These are phyloP conservation scores for Dothistroma septosporum DNA, from an alignment of 2,329 filamentous ascomycete species.

Conservation along the genomic window DNA sequence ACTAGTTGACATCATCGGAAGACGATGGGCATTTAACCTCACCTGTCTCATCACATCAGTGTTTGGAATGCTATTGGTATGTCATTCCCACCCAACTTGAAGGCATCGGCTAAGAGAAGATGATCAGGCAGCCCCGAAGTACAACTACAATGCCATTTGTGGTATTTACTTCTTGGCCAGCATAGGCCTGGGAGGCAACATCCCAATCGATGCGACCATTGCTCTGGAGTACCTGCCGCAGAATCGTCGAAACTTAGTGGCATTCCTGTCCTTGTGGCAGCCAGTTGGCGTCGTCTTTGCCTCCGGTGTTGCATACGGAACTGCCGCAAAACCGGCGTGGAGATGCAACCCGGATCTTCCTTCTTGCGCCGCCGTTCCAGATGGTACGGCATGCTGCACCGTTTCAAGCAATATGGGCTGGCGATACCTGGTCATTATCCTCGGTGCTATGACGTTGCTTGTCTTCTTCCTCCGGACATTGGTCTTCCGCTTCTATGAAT, in stretches of 20 bases:
- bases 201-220: conserved; percentile 55
- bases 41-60: conserved; percentile 53
- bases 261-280: conserved; percentile 53
- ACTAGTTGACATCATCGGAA: conserved; percentile 52
- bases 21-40: conserved; percentile 56
- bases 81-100: conserved; percentile 41
- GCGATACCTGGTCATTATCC: conserved; percentile 42
- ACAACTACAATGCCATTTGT: conserved; percentile 2
- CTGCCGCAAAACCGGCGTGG: conserved; percentile 51
- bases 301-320: conserved; percentile 51
- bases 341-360: conserved; percentile 39
- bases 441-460: conserved; percentile 39
- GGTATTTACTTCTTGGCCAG: conserved; percentile 32
- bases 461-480: conserved; percentile 53
- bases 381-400: conserved; percentile 36
- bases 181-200: conserved; percentile 51
- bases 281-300: conserved; percentile 53
- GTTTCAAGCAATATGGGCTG: conserved; percentile 43
- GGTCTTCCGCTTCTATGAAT: conserved; percentile 55
- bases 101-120: not conserved
- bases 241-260: conserved; percentile 50
- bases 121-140: not conserved
- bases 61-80: conserved; percentile 50
- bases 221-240: conserved; percentile 54
- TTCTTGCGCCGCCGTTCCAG: conserved; percentile 40